These are phyloP conservation scores for Raphanus raphanistrum DNA, from an alignment of 345 rosid species.

Conservation along the genomic window DNA sequence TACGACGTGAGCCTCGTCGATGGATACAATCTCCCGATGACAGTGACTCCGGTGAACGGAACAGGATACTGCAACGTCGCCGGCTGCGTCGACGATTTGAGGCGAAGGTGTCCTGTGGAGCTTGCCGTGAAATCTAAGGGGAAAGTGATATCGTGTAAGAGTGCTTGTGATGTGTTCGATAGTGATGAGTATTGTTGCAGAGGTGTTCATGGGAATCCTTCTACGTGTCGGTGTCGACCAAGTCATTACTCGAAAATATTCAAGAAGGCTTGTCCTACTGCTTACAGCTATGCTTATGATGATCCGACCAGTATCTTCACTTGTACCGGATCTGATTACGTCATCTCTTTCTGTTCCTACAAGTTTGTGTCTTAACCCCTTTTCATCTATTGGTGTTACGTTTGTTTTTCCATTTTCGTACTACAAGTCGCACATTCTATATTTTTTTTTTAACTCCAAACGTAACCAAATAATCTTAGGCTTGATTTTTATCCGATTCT, in stretches of 20 bases:
- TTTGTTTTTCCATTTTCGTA: background rate
- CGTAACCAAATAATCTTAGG: background rate
- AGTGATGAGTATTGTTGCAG: slow-evolving; percentile 90
- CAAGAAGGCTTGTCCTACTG: slow-evolving; percentile 77
- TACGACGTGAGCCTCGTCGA: slow-evolving; percentile 97
- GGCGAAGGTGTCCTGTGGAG: slow-evolving; percentile 59
- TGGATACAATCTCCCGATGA: slow-evolving; percentile 73
- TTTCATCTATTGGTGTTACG: background rate
- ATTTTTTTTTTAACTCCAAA: no score
- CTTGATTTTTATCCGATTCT: no score
- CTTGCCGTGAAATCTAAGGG: slow-evolving; percentile 58
- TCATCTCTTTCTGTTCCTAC: slow-evolving; percentile 61
- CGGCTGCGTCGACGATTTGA: slow-evolving; percentile 64
- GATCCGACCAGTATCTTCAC: slow-evolving; percentile 78
- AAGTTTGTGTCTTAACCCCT: slow-evolving; percentile 41
- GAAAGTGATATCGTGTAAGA: slow-evolving; percentile 63
- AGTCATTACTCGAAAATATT: slow-evolving; percentile 77
- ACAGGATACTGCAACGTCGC: slow-evolving; percentile 62
- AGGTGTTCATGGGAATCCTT: slow-evolving; percentile 62
- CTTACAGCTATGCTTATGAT: slow-evolving; percentile 86
- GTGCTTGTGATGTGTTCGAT: slow-evolving; percentile 88
- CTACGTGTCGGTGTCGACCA: slow-evolving; percentile 63
- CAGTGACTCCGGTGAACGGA: slow-evolving; percentile 62
- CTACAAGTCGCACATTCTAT: background rate
- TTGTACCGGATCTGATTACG: slow-evolving; percentile 68